These are phyloP conservation scores for Reticulascus tulasneorum DNA, from an alignment of 2,329 filamentous ascomycete genomes.

Conservation along the genomic window DNA sequence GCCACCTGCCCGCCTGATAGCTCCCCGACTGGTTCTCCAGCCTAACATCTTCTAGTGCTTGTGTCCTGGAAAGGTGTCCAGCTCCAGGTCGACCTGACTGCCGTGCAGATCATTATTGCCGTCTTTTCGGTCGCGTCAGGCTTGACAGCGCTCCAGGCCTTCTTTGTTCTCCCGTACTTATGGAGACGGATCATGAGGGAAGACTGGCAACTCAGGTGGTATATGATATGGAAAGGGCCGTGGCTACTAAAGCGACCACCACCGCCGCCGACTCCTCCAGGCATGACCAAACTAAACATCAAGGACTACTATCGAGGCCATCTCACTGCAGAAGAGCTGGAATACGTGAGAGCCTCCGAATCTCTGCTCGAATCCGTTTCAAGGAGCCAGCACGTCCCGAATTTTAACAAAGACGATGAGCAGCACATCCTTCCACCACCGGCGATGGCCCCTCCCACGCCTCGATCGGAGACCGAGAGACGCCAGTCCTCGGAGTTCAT, in stretches of 20 bases:
- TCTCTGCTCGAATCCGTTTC: slow-evolving; percentile 29
- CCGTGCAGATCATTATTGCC: slow-evolving; percentile 21
- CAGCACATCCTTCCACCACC: slow-evolving; percentile 26
- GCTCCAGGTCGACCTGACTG: slow-evolving; percentile 16
- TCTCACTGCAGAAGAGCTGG: slow-evolving; percentile 41
- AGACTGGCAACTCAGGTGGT: slow-evolving; percentile 48
- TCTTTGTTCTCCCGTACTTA: slow-evolving; percentile 51
- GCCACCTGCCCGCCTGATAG: background rate
- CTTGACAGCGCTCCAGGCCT: slow-evolving; percentile 34
- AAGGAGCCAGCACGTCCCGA: slow-evolving; percentile 12
- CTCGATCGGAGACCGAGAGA: background rate
- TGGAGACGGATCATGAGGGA: slow-evolving; percentile 45
- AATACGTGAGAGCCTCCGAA: slow-evolving; percentile 29
- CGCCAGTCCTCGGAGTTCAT: slow-evolving; percentile 17
- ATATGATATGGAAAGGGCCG: slow-evolving; percentile 43
- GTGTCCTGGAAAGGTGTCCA: slow-evolving; percentile 43
- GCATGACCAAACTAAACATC: slow-evolving; percentile 38
- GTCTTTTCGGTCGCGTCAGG: slow-evolving; percentile 41
- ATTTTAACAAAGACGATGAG: slow-evolving; percentile 22
- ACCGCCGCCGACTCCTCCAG: slow-evolving; percentile 29
- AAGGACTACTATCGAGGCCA: slow-evolving; percentile 48
- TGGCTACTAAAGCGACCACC: slow-evolving; percentile 36
- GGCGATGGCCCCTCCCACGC: slow-evolving; percentile 15
- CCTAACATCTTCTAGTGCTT: slow-evolving; percentile 35
- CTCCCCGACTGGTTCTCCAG: background rate